A percentile compares a stretch with the other conserved stretches of the same genome.
These are phyloP conservation scores for Gigaspora rosea DNA, from an alignment of 192 early-diverging fungal species.

Conservation along the genomic window DNA sequence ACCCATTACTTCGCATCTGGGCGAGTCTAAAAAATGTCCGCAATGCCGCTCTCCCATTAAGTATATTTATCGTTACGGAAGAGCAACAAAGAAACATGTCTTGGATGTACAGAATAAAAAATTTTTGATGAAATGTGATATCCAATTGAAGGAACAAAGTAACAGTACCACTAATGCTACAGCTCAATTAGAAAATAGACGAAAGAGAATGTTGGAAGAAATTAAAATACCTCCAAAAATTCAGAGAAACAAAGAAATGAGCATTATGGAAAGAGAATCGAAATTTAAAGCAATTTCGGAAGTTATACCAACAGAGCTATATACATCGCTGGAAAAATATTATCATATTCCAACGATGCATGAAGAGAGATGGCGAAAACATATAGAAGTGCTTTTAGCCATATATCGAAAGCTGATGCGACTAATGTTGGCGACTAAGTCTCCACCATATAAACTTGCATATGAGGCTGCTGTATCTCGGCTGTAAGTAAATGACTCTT, in stretches of 20 bases:
- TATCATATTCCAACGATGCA: slow-evolving; percentile 2
- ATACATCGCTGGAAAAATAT: background rate
- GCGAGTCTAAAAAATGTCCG: background rate
- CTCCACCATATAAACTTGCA: slow-evolving; percentile 25
- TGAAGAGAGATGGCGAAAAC: background rate
- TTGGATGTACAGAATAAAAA: slow-evolving; percentile 28
- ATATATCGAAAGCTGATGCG: background rate
- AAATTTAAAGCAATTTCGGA: background rate
- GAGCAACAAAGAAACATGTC: slow-evolving; percentile 17
- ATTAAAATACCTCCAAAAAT: background rate
- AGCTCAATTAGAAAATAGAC: background rate
- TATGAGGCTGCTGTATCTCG: slow-evolving; percentile 27
- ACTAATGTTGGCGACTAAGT: background rate
- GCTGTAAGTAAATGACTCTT: background rate
- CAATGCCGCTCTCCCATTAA: slow-evolving; percentile 11
- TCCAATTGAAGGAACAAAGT: background rate
- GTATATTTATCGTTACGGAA: slow-evolving; percentile 19
- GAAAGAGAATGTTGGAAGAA: slow-evolving; percentile 9
- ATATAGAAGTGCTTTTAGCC: background rate
- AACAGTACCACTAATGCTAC: background rate
- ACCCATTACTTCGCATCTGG: background rate
- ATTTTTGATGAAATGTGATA: slow-evolving; percentile 12
- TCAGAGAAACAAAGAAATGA: background rate
- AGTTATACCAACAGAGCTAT: background rate
- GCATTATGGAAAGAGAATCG: background rate